A percentile compares a stretch with the other conserved stretches of the same genome.
Conservation (phyloP, 176 grass and related monocot genomes). For the Musa acuminata region DNA sequence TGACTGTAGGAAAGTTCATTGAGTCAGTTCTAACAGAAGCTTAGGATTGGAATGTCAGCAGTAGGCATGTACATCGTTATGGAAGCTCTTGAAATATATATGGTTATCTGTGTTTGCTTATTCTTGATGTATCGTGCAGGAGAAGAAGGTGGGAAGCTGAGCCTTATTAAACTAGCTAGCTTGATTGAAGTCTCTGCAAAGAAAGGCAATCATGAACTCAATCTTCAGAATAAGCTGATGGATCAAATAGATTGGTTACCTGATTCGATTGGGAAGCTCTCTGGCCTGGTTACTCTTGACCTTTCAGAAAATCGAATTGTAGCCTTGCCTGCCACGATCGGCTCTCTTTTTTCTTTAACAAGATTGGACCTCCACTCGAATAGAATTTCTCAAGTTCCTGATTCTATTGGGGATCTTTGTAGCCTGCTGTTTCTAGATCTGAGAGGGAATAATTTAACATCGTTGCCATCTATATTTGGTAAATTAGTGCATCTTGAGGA, state of each 20-base stretch:
- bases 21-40: background rate
- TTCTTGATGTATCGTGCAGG: slow-evolving; percentile 39
- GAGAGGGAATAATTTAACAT: slow-evolving; percentile 68
- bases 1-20: background rate
- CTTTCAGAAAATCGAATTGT: slow-evolving; percentile 68
- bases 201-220: slow-evolving; percentile 51
- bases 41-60: background rate
- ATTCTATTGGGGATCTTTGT: slow-evolving; percentile 58
- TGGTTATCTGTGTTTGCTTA: background rate
- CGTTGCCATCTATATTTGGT: slow-evolving; percentile 54
- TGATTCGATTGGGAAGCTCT: slow-evolving; percentile 90
- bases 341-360: slow-evolving; percentile 72
- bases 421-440: slow-evolving; percentile 63
- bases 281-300: slow-evolving; percentile 63
- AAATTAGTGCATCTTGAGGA: slow-evolving; percentile 79
- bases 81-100: background rate
- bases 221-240: slow-evolving; percentile 64
- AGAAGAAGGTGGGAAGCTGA: slow-evolving; percentile 51
- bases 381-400: slow-evolving; percentile 54
- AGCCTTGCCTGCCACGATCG: slow-evolving; percentile 54
- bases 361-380: slow-evolving; percentile 81
- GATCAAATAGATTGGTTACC: slow-evolving; percentile 90
- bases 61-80: background rate
- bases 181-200: slow-evolving; percentile 82
- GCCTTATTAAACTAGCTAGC: slow-evolving; percentile 78